Percentiles rank a stretch among this genome's conserved stretches.
phyloP scores from a whole-genome alignment of 208 protist genomes.

The Trypanosoma scelopori region DNA sequence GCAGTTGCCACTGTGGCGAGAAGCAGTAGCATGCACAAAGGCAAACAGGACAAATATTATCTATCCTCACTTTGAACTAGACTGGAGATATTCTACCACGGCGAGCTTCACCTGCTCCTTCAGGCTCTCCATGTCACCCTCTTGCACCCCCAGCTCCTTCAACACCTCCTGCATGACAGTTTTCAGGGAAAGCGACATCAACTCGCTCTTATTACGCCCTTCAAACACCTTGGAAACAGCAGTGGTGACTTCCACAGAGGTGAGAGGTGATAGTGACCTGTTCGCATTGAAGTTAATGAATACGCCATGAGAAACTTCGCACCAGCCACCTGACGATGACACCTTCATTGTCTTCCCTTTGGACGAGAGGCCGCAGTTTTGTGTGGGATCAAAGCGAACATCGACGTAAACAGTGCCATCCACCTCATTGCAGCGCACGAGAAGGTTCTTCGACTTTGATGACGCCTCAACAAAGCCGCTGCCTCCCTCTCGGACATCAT shows the following conservation, averaged over 20 bases:
- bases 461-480: conserved; percentile 14
- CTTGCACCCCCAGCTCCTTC: conserved; percentile 29
- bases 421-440: conserved; percentile 1
- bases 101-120: conserved; percentile 38
- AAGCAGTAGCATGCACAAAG: too few relatives aligned
- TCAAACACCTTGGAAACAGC: conserved; percentile 45
- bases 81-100: conserved; percentile 25
- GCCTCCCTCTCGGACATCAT: background rate
- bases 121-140: conserved; percentile 29
- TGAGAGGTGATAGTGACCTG: conserved; percentile 33
- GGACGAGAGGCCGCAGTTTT: conserved; percentile 32
- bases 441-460: conserved; percentile 17
- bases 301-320: conserved; percentile 25
- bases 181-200: conserved; percentile 51
- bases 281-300: conserved; percentile 64
- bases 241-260: conserved; percentile 25
- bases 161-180: conserved; percentile 40
- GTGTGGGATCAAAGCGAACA: conserved; percentile 60
- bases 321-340: conserved; percentile 44
- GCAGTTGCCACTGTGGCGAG: too few relatives aligned
- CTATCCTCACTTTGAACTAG: background rate
- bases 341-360: conserved; percentile 71
- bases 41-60: too few relatives aligned
- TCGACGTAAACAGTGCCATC: conserved; percentile 26
- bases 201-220: background rate